Base-by-base conservation (phyloP, 2,329 filamentous ascomycete species). In the Zalaria obscura region DNA sequence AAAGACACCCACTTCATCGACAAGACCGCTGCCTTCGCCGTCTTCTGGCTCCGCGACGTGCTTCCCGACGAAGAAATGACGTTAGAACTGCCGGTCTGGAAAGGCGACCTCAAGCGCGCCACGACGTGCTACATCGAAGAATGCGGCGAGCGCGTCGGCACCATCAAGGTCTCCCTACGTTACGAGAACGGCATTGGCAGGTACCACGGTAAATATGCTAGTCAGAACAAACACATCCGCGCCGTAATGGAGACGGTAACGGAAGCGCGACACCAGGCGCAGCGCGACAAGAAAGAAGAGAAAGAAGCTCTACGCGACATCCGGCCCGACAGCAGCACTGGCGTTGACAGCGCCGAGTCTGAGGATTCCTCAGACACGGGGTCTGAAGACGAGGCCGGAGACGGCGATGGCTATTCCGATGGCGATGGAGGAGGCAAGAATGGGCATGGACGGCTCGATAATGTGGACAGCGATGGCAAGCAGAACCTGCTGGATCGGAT, bases 31-130 rank as follows among this genome's bases (percentile, higher is more conserved):
- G 79, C 76, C 0, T 80, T 82, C 50, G 69, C 70, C 5, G 68
- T 82, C 2, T 60, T 83, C 2, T 84, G 80, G 80, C 65, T 84
- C 11, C 74, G 76, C 47, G 75, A 83, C n/a, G 64, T 86, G 0
- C 62, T 69, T 0, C 81, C 86, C 43, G 80, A 83, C 45, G 73
- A 82, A 50, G 69, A 78, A 40, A 63, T 67, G 35, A 73, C 69
- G 0, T 50, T 81, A 5, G 68, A 66, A 4, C 53, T 86, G 3
- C 61, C 73, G 4, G 70, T 86, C 3, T 86, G 78, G 75, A 78
- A 76, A 52, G 77, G 79, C 25, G 70, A 80, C 48, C 64, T 78
- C 55, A 57, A 70, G 55, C 68, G 70, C 7, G 75, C 73, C 1
- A 65, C 69, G 57, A 72, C 49, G 33, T 61, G 35, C 40, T 73